Base-by-base conservation (phyloP, 768 basidiomycete genomes). In the Bullera alba region DNA sequence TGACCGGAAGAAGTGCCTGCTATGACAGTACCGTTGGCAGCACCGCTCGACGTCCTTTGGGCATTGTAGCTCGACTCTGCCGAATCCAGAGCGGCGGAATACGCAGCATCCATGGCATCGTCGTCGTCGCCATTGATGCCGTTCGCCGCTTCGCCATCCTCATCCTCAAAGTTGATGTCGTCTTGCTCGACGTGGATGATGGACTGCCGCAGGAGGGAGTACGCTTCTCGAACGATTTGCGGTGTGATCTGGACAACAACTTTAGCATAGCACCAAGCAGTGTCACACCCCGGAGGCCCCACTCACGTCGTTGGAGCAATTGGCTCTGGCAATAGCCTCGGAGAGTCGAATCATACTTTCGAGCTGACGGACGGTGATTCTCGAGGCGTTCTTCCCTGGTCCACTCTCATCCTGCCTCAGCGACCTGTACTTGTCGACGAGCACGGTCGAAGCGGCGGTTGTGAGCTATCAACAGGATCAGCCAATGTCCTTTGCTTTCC, bases 101-200 rank as follows among this genome's bases (percentile, higher is more conserved):
- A 80, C 29, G 78, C 79, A 17, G 77, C 79, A 22, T 86, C 84
- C 37, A 80, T 80, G 17, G 81, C 79, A 53, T 81, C 80, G 56
- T 79, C 77, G 50, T 76, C 81, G 7, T 77, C 79, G 12, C 52
- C 63, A 17, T 48, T 44, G 22, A 51, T 36, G 16, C 77, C 79
- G 57, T 80, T 80, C 17, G 77, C 81, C 2, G 79, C 73, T 2
- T 64, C 69, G 62, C 93, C 89, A 60, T 92, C 88, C 65, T 97
- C 69, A n/a, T 74, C 73, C 46, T 74, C 95, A 71, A 97, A 87
- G 69, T 95, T 90, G 65, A 99, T 84, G 63, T 97, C 93, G 67
- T 99, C 95, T 71, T 97, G 91, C 68, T 99, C 95, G 53, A 99
- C 92, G 65, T 97, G 95, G 62, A 99, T 96, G 74, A 99, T 99